Conservation (phyloP, 2,329 filamentous ascomycete species). For the Sporothrix brunneoviolacea region DNA sequence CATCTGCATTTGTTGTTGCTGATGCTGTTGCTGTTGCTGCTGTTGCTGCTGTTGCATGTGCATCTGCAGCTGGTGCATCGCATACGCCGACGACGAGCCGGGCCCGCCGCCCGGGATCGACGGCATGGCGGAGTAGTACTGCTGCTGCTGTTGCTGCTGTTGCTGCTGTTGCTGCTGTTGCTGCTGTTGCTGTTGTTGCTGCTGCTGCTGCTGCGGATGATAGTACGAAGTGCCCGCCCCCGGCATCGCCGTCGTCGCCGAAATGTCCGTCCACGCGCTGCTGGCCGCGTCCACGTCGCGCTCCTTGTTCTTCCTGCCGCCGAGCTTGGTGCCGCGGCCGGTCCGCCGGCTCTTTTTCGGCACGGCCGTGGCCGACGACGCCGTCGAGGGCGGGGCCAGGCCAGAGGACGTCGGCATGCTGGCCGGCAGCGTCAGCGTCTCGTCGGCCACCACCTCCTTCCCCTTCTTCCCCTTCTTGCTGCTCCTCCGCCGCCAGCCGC, state of each 20-base stretch:
- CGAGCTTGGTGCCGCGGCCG: neutral
- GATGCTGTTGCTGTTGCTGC: constrained; percentile 2
- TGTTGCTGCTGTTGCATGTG: constrained; percentile 13
- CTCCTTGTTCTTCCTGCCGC: constrained; percentile 7
- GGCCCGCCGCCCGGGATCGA: constrained; percentile 14
- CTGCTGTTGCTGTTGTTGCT: neutral
- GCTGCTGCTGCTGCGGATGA: neutral
- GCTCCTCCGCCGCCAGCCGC: constrained; percentile 43
- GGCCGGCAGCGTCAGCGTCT: neutral
- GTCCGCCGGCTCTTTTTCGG: constrained; percentile 1
- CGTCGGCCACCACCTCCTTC: neutral
- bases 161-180: neutral
- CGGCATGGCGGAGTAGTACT: constrained; percentile 8
- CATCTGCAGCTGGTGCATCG: constrained; percentile 18
- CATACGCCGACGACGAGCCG: constrained; percentile 15
- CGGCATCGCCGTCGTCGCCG: constrained; percentile 19
- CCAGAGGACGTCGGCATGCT: constrained; percentile 11
- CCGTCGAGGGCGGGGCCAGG: neutral
- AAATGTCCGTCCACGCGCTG: constrained; percentile 45
- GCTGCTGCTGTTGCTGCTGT: constrained; percentile 3
- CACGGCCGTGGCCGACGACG: constrained; percentile 2
- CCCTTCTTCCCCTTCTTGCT: constrained; percentile 35
- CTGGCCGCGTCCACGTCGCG: constrained; percentile 18
- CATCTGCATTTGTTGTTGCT: constrained; percentile 7
- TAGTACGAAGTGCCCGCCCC: neutral